Base-by-base conservation (phyloP, 176 grass and related monocot species). In the Elaeis guineensis region DNA sequence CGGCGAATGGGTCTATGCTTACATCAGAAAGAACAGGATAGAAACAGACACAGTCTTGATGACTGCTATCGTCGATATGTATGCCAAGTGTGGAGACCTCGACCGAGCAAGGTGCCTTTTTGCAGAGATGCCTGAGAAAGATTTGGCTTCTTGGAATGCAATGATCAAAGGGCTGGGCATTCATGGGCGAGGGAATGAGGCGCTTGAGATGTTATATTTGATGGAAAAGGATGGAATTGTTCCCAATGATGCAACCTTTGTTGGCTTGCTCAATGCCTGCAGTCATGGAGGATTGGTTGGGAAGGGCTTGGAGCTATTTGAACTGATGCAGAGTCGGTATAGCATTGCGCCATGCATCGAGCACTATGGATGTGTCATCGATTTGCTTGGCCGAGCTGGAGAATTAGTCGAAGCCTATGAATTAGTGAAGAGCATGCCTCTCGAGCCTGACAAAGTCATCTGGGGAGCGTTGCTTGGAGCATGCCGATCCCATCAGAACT, bases 81-180 rank as follows among this genome's bases (percentile, higher is more conserved):
- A 63, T 63, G 61, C 32, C 19, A 63, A 63, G n/a, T 63, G 32
- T 8, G 61, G 61, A 21, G 61, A 63, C 30, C 29, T 63, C 8
- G 21, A 50, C 32, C 32, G 61, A 19, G 39, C 61, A 44, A 29
- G 4, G 17, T n/a, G 30, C 3, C 61, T 63, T 5, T 63, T 63
- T 49, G 17, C 32, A 16, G 61, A 49, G 8, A 63, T 63, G 32
- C 61, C 61, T 63, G 30, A 21, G 16, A 63, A 63, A 49, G 61
- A 63, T 49, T 49, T 63, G 61, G 61, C 61, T 35, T 21, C 61
- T 5, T 63, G 61, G 61, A 63, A 63, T 63, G 61, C 35, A 50
- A 63, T 63, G 61, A 63, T 63, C 3, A 63, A 63, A 49, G 61
- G n/a, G 17, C 61, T 63, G 3, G 61, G 30, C 16, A 21, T 63